These are phyloP conservation scores for Apiotrichum mycotoxinovorans DNA, from an alignment of 1,284 basidiomycete species.

Conservation along the genomic window DNA sequence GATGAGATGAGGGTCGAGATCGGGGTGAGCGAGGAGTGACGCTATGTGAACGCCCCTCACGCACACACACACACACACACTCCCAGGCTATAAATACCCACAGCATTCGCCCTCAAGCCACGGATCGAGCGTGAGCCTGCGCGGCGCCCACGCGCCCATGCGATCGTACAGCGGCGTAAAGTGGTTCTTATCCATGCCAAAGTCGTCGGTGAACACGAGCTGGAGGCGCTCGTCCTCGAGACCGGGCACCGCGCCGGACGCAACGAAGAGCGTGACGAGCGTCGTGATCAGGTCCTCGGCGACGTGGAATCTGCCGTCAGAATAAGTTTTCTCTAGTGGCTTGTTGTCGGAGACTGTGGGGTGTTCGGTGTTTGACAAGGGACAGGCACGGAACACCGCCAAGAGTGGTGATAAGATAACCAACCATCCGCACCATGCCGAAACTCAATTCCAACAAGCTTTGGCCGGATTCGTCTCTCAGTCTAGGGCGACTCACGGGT, in stretches of 20 bases:
- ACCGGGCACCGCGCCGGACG: conserved; percentile 22
- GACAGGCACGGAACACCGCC: too few species aligned
- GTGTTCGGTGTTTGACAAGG: too few species aligned
- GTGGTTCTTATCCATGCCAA: conserved; percentile 38
- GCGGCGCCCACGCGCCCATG: conserved; percentile 44
- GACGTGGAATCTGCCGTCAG: conserved; percentile 38
- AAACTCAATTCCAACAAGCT: too few species aligned
- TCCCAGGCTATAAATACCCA: conserved; percentile 17
- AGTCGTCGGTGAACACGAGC: conserved; percentile 42
- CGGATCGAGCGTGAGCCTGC: conserved; percentile 39
- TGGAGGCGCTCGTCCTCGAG: conserved; percentile 32
- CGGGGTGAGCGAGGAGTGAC: too few species aligned
- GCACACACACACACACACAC: not conserved
- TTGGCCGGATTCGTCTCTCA: too few species aligned
- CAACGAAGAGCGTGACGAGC: conserved; percentile 36
- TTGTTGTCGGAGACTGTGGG: too few species aligned
- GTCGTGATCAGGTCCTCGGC: conserved; percentile 47
- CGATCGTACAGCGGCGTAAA: conserved; percentile 44
- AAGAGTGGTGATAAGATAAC: too few species aligned
- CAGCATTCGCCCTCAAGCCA: conserved; percentile 36
- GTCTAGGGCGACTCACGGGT: conserved; percentile 47
- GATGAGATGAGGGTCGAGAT: too few species aligned
- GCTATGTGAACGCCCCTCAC: not conserved
- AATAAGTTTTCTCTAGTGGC: too few species aligned
- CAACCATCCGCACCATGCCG: too few species aligned